Evolutionary conservation across 2,329 filamentous ascomycete species (phyloP).

Genomic region (Penicillium vulpinum): DNA sequence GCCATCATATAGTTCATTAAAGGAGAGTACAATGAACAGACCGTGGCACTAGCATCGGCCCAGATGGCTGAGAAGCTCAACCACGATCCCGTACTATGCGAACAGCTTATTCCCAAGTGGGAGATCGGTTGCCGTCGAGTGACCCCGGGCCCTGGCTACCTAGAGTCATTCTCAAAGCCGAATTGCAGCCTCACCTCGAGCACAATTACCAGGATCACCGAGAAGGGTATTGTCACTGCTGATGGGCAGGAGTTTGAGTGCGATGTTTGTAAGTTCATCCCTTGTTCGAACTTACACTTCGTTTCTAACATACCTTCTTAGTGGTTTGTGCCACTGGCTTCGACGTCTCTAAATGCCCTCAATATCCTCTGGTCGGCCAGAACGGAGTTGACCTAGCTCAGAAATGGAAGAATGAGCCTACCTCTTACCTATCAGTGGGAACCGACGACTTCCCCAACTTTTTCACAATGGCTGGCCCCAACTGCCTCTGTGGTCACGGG

Average conservation of each 20-base stretch:
- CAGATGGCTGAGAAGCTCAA: not conserved
- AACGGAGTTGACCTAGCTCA: constrained; percentile 24
- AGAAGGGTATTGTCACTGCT: constrained; percentile 17
- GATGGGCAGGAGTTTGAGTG: constrained; percentile 21
- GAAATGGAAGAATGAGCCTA: constrained; percentile 27
- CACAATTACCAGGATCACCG: constrained; percentile 10
- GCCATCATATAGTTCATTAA: not conserved
- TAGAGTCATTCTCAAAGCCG: constrained; percentile 23
- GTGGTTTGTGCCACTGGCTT: constrained; percentile 44
- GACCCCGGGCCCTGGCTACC: constrained; percentile 27
- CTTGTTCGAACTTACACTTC: not conserved
- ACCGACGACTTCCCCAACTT: constrained; percentile 32
- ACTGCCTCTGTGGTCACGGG: constrained; percentile 32
- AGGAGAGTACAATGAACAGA: not conserved
- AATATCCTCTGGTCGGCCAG: constrained; percentile 36
- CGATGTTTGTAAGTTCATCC: not conserved
- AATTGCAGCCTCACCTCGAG: constrained; percentile 11
- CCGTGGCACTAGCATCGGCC: not conserved
- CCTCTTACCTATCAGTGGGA: constrained; percentile 29
- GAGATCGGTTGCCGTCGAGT: constrained; percentile 27
- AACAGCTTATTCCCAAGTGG: constrained; percentile 27
- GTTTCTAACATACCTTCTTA: not conserved
- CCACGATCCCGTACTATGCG: constrained; percentile 13
- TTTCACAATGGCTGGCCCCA: constrained; percentile 35
- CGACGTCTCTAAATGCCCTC: constrained; percentile 39